Conservation (phyloP, 2,329 filamentous ascomycete species). For the Scedosporium boydii region DNA sequence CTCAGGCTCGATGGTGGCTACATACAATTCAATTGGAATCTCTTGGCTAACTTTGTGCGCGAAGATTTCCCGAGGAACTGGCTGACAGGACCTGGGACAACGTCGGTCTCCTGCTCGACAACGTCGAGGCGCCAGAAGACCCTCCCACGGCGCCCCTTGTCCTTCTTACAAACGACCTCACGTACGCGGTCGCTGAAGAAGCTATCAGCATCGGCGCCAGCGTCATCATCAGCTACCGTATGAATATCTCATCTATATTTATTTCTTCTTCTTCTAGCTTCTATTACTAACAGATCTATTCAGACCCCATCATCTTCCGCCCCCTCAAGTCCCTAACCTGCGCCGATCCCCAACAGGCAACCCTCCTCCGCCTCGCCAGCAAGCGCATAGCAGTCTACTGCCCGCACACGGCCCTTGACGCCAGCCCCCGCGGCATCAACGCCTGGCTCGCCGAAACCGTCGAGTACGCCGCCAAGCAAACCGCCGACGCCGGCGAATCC, state of each 20-base stretch:
- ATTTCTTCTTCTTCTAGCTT: neutral
- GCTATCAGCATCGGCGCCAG: slow-evolving; percentile 69
- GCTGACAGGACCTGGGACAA: slow-evolving; percentile 94
- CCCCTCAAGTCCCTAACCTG: slow-evolving; percentile 83
- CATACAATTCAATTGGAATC: too few relatives aligned
- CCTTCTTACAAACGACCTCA: slow-evolving; percentile 76
- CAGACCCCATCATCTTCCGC: slow-evolving; percentile 94
- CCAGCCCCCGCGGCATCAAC: slow-evolving; percentile 73
- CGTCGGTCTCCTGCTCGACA: slow-evolving; percentile 66
- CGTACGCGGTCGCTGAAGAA: slow-evolving; percentile 79
- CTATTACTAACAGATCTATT: neutral
- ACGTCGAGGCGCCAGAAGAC: slow-evolving; percentile 23
- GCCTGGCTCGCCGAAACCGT: slow-evolving; percentile 91
- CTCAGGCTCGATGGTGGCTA: neutral
- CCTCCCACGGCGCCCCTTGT: slow-evolving; percentile 26
- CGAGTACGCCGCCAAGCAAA: slow-evolving; percentile 35
- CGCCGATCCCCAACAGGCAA: slow-evolving; percentile 75
- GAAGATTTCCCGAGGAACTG: slow-evolving; percentile 77
- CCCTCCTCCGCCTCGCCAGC: slow-evolving; percentile 70
- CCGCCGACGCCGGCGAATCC: neutral
- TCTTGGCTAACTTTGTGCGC: neutral
- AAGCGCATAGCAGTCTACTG: slow-evolving; percentile 92
- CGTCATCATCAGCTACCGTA: slow-evolving; percentile 83
- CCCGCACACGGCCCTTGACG: slow-evolving; percentile 91
- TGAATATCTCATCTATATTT: neutral